Evolutionary conservation across 2,329 filamentous ascomycete species (phyloP).

Genomic region (Ophiostoma triangulosporum): DNA sequence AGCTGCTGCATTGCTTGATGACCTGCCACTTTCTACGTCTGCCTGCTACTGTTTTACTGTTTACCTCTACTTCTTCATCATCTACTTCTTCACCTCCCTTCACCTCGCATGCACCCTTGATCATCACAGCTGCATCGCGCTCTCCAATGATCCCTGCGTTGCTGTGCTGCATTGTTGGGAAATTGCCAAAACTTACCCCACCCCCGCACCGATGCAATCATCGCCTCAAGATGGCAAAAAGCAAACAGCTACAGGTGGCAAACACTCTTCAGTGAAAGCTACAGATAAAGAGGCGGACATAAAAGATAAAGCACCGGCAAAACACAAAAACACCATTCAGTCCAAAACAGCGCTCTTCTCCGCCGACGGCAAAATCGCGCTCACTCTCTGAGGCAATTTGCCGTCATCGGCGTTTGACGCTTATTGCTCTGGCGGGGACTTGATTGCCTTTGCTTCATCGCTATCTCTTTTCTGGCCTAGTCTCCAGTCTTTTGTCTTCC

Average conservation of each 20-base stretch:
- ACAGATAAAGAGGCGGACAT: background rate
- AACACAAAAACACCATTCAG: background rate
- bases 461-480: background rate
- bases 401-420: background rate
- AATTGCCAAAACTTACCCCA: conserved; percentile 11
- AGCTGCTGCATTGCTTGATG: background rate
- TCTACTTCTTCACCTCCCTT: background rate
- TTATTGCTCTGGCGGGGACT: background rate
- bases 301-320: background rate
- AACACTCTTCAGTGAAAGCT: background rate
- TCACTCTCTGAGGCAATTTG: background rate
- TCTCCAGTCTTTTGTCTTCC: background rate
- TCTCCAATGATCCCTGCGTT: background rate
- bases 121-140: background rate
- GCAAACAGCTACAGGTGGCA: background rate
- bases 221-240: background rate
- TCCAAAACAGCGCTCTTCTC: background rate
- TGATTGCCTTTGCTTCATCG: background rate
- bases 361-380: conserved; percentile 3
- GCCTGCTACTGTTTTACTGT: too few relatives aligned
- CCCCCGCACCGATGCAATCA: conserved; percentile 12
- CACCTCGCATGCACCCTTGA: background rate
- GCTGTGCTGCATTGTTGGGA: background rate
- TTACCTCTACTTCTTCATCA: background rate
- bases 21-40: too few relatives aligned